phyloP scores from a whole-genome alignment of 768 basidiomycete species.

The Lyophyllum decastes region DNA sequence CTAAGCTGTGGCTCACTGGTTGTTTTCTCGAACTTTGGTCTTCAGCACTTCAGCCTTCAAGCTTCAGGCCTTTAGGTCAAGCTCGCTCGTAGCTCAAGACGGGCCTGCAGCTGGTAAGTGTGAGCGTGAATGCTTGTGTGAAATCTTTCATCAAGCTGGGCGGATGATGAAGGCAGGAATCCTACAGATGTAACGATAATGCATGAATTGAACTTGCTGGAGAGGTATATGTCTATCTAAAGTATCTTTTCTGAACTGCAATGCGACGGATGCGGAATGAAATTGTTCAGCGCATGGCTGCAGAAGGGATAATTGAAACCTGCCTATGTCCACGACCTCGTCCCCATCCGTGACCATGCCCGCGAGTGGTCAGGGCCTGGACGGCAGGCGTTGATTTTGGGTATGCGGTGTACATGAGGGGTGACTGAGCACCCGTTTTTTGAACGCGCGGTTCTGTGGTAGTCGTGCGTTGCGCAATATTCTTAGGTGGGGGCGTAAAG shows the following conservation, averaged over 20 bases:
- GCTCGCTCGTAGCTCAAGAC: no score
- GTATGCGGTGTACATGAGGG: background rate
- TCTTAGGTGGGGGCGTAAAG: conserved; percentile 47
- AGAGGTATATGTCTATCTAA: no score
- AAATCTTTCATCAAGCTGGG: no score
- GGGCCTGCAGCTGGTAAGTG: no score
- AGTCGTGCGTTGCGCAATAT: background rate
- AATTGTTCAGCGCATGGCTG: conserved; percentile 12
- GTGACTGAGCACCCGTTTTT: background rate
- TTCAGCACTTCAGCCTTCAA: no score
- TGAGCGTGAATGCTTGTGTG: no score
- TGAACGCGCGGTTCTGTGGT: background rate
- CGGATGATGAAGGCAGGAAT: background rate
- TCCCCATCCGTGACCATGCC: conserved; percentile 38
- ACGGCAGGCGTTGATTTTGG: background rate
- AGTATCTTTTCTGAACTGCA: background rate
- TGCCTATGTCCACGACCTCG: conserved; percentile 26
- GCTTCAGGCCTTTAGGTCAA: no score
- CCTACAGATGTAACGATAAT: background rate
- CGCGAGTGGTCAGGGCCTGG: conserved; percentile 21
- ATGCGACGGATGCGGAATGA: background rate
- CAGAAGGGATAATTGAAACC: background rate
- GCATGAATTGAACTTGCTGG: background rate
- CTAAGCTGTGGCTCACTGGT: background rate
- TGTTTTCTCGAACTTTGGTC: no score